A percentile compares a stretch with the other conserved stretches of the same genome.
These are phyloP conservation scores for Penicillium janthinellum DNA, from an alignment of 2,329 filamentous ascomycete genomes.

Conservation along the genomic window DNA sequence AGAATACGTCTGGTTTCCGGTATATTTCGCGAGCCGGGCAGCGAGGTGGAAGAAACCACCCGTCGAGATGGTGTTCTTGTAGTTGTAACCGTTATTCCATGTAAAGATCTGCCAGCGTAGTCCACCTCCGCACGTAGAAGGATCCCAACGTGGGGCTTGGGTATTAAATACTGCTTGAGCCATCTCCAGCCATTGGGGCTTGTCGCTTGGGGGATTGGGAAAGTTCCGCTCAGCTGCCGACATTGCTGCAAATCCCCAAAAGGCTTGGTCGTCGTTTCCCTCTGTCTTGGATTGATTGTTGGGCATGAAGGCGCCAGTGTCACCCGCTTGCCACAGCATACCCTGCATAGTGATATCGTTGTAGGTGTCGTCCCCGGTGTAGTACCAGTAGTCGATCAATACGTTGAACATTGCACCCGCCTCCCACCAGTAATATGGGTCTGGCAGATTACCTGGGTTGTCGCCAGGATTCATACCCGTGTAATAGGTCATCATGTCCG, in stretches of 20 bases:
- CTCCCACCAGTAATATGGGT: slow-evolving; percentile 53
- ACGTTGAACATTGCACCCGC: slow-evolving; percentile 47
- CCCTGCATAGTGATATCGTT: slow-evolving; percentile 42
- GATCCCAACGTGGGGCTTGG: slow-evolving; percentile 72
- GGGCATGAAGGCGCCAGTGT: slow-evolving; percentile 44
- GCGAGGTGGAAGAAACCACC: slow-evolving; percentile 38
- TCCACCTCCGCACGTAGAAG: slow-evolving; percentile 67
- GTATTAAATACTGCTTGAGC: slow-evolving; percentile 80
- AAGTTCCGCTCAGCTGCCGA: slow-evolving; percentile 54
- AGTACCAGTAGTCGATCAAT: slow-evolving; percentile 48
- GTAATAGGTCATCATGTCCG: slow-evolving; percentile 56
- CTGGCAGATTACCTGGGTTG: slow-evolving; percentile 53
- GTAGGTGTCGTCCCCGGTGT: slow-evolving; percentile 45
- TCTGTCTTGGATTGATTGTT: slow-evolving; percentile 45
- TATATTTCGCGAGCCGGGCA: slow-evolving; percentile 34
- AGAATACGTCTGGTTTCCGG: slow-evolving; percentile 34
- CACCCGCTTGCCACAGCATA: slow-evolving; percentile 42
- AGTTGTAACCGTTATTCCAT: slow-evolving; percentile 37
- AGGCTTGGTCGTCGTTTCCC: slow-evolving; percentile 61
- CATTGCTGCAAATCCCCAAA: slow-evolving; percentile 61
- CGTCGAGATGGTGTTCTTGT: slow-evolving; percentile 40
- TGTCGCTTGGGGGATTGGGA: slow-evolving; percentile 48
- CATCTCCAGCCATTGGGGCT: slow-evolving; percentile 76
- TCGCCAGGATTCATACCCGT: slow-evolving; percentile 51
- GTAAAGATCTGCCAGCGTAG: slow-evolving; percentile 50